These are phyloP conservation scores for Psophocarpus tetragonolobus DNA, from an alignment of 306 rosid species.

Conservation along the genomic window DNA sequence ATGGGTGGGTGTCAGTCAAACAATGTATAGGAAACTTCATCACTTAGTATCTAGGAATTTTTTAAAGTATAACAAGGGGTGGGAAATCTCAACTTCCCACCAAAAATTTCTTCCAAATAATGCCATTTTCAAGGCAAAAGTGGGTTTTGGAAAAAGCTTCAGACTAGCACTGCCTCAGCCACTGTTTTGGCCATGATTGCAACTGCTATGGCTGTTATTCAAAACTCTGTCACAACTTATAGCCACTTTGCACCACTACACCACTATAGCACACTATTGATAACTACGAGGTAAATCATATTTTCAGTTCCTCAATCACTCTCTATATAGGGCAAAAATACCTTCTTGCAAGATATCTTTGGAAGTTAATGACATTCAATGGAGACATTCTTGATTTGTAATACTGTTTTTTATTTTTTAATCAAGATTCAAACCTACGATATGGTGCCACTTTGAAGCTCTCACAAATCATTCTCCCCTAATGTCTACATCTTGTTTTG, in stretches of 20 bases:
- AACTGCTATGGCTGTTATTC: neutral
- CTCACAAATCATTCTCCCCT: conserved; percentile 6
- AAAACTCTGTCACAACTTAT: neutral
- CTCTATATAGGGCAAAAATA: neutral
- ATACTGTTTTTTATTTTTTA: neutral
- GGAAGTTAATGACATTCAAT: neutral
- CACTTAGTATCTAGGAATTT: neutral
- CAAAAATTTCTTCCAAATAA: neutral
- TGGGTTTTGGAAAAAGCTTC: neutral
- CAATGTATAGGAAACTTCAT: neutral
- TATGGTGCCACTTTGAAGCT: neutral
- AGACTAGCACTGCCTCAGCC: neutral
- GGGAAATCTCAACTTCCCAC: neutral
- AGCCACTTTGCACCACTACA: neutral
- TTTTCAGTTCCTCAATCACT: neutral
- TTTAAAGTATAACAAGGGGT: neutral
- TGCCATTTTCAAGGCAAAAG: neutral
- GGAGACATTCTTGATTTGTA: neutral
- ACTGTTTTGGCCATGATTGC: neutral
- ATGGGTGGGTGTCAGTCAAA: neutral
- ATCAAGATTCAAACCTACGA: conserved; percentile 1
- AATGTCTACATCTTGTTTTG: neutral
- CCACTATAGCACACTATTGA: neutral
- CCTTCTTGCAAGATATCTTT: neutral
- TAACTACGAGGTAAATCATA: neutral